Evolutionary conservation across 2,329 filamentous ascomycete species (phyloP), one percentile per base, ranked within the genome.

Genomic region (Ceratocystis lukuohia): DNA sequence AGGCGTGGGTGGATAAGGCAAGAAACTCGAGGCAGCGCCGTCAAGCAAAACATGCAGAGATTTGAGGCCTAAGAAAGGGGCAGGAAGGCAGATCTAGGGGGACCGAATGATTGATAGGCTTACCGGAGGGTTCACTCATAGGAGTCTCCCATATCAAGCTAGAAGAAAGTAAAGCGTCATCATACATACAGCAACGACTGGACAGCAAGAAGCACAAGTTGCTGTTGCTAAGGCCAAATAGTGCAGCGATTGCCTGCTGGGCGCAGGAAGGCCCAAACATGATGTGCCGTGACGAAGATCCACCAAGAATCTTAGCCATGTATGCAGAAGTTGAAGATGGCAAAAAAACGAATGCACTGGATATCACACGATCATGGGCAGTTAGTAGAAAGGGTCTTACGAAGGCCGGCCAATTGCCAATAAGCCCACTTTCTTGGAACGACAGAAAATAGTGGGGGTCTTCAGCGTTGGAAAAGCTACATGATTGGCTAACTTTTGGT

Each of bases 281-380:
- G 37, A 5, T 12, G 37, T 8, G 10, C 37, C 2, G 37, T 4
- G 37, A 41, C 37, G 10, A 41, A 12, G 2, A 25, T 12, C 5
- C 1, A 5, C 7, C 46, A 50, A 3, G 3, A 25, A 12, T 12
- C 37, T 10, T 10, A 3, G 46, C 6, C 46, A 20, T 10, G n/a
- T 5, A 50, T 22, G 46, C 46, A 25, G 20, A 50, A 20, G n/a
- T 50, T 22, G 46, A 8, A 4, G 46, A n/a, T 10, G 46, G 3
- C n/a, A 22, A 50, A 50, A 20, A 20, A 10, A 20, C 0, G 46
- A 22, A 50, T 25, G 46, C 46, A 50, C n/a, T 10, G 22, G 46
- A 57, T 57, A 30, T 57, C 53, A 57, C 28, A 30, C 53, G n/a
- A 50, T 50, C 53, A 57, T 57, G 22, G 22, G 22, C n/a, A 57